Evolutionary conservation across 495 filamentous ascomycete genomes (phyloP), one percentile per base, ranked within the genome.

Genomic region (Penicillium canariense): DNA sequence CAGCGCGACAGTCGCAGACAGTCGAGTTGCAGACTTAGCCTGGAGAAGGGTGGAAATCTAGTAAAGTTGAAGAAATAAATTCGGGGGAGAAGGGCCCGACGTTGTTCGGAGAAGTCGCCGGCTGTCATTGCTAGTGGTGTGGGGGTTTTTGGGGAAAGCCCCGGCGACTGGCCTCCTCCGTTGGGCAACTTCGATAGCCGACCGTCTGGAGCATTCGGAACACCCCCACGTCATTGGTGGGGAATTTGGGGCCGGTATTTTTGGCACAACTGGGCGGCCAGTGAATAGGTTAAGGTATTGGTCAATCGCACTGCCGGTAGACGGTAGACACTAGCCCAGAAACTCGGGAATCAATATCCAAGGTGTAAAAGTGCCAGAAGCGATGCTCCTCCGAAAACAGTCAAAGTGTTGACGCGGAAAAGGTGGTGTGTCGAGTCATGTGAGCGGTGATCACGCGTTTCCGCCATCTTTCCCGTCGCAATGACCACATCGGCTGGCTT

Each of bases 161-260:
- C 22, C 60, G 63, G 68, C 61, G 36, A 65, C 45, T 61, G 66
- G 46, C 28, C 38, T 54, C 35, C 62, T 56, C 8, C 18, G 43
- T 68, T 60, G 48, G 70, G 71, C 36, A 71, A 68, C n/a, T 50
- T 69, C 63, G 52, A 69, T 69, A 63, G 60, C 70, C 68, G 70
- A 68, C 53, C 3, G 34, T 44, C 28, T 38, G 10, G 34, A 43
- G 25, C 42, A 60, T 67, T 58, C 42, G 49, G 61, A 64, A 60
- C 17, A 28, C 11, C n/a, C 20, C 7, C 4, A 36, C n/a, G 23
- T 62, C 26, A 69, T 73, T 71, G 66, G 66, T 68, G 68, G 69
- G 57, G 48, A 60, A 68, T 52, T 50, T 46, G 14, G 26, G 32
- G 23, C 11, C 25, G 35, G 25, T 10, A 25, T 17, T 54, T 50